Evolutionary conservation across 306 rosid genomes (phyloP).

Genomic region (Senna tora): DNA sequence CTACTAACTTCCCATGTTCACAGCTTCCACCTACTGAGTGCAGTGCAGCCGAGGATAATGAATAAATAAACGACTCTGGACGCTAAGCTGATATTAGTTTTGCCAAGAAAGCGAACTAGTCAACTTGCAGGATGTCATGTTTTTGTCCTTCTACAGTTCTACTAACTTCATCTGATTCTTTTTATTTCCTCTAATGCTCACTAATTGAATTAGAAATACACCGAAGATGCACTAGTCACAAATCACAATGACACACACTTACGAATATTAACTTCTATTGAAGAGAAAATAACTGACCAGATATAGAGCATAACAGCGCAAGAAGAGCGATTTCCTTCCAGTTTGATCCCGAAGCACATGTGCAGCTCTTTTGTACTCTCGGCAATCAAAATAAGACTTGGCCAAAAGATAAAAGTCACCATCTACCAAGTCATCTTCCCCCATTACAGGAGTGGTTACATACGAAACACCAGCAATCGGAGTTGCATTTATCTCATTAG

Average conservation of each 20-base stretch:
- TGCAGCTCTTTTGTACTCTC: slow-evolving; percentile 88
- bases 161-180: slow-evolving; percentile 1
- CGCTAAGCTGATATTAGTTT: background rate
- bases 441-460: slow-evolving; percentile 89
- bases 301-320: slow-evolving; percentile 83
- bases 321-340: slow-evolving; percentile 74
- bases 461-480: slow-evolving; percentile 81
- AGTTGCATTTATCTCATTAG: slow-evolving; percentile 60
- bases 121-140: too few species aligned
- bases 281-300: slow-evolving; percentile 56
- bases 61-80: slow-evolving; percentile 2
- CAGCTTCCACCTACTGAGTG: background rate
- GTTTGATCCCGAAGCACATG: slow-evolving; percentile 84
- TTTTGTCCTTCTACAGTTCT: background rate
- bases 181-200: slow-evolving; percentile 7
- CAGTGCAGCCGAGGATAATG: slow-evolving; percentile 11
- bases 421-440: slow-evolving; percentile 84
- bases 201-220: slow-evolving; percentile 4
- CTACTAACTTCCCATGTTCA: background rate
- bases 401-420: slow-evolving; percentile 86
- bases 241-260: background rate
- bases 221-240: background rate
- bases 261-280: background rate
- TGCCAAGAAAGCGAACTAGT: slow-evolving; percentile 16
- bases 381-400: slow-evolving; percentile 83